These are phyloP conservation scores for Halophytophthora batemanensis DNA, from an alignment of 352 stramenopile species.

Conservation along the genomic window DNA sequence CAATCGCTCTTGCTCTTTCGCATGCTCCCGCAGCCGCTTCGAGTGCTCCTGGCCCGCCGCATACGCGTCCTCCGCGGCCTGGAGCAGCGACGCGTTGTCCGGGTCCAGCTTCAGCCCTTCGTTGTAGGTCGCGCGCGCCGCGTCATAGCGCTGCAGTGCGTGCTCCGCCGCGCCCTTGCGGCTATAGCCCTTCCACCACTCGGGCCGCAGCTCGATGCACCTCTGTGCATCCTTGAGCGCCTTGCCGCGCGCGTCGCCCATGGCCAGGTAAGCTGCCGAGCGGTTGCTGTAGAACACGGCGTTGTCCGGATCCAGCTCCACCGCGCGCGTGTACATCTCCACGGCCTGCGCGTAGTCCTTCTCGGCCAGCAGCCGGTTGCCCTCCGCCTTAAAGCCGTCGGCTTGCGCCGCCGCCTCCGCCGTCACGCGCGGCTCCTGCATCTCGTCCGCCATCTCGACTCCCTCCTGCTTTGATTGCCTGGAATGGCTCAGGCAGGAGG, in stretches of 20 bases:
- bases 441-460: background rate
- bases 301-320: slow-evolving; percentile 83
- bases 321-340: slow-evolving; percentile 80
- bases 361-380: slow-evolving; percentile 66
- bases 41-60: slow-evolving; percentile 68
- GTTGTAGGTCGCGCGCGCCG: slow-evolving; percentile 69
- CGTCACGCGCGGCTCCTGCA: slow-evolving; percentile 14
- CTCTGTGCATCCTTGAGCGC: slow-evolving; percentile 72
- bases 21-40: slow-evolving; percentile 46
- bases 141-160: slow-evolving; percentile 71
- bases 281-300: slow-evolving; percentile 87
- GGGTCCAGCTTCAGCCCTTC: slow-evolving; percentile 57
- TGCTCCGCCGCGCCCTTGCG: slow-evolving; percentile 81
- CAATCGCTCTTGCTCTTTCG: slow-evolving; percentile 39
- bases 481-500: no score
- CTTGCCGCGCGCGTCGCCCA: slow-evolving; percentile 79
- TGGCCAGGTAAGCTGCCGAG: slow-evolving; percentile 73
- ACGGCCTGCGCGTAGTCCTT: slow-evolving; percentile 65
- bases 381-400: slow-evolving; percentile 82
- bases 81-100: slow-evolving; percentile 67
- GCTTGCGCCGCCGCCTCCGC: slow-evolving; percentile 64
- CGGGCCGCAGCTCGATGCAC: slow-evolving; percentile 72
- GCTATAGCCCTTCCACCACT: slow-evolving; percentile 88
- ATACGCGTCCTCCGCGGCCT: slow-evolving; percentile 70
- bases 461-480: background rate